Base-by-base conservation (phyloP, 768 basidiomycete genomes). In the Lyophyllum decastes region DNA sequence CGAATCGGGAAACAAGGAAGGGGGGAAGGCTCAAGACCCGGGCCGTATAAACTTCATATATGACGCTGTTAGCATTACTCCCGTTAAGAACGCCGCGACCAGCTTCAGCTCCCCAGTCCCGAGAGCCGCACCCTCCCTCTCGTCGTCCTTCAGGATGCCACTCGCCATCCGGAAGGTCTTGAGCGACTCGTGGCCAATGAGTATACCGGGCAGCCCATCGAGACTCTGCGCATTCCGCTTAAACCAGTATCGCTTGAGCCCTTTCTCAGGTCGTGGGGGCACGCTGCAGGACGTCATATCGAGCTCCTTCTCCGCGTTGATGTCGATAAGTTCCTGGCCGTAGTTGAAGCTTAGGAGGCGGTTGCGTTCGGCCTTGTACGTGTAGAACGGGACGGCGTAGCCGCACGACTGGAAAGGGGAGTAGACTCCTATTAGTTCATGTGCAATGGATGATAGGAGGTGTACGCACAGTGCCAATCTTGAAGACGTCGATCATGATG, bases 401-500 rank as follows among this genome's bases (percentile, higher is more conserved):
- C 88, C 87, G 61, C 87, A 90, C 1, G 87, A 87, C 88, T 89
- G 52, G 17, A 21, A 19, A 30, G 27, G 6, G 12, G 2, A 27
- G 17, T 17, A 9, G 26, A 14, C 25, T 27, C n/a, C 26, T 19
- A 30, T 48, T 26, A n/a, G n/a, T 6, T 26, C n/a, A 19, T 30
- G 27, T 16, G 27, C 26, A 2, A 26, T 14, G 26, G 4, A 17
- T 17, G 52, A 11, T 24, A 9, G 19, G 48, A 40, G 24, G 34
- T n/a, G 38, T 19, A 64, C 78, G 60, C 62, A 81, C 81, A 2
- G 76, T 76, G 48, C 72, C 71, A 54, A 88, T 84, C 72, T 83
- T 83, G 67, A 82, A 74, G 10, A 89, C 77, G 59, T 88, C 80
- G 17, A 90, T 64, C 52, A 86, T 73, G 61, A 89, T 85, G 33